Percentiles rank a stretch among this genome's conserved stretches.
Conservation (phyloP, 257 asterid genomes). For the Solanum medicagineum region DNA sequence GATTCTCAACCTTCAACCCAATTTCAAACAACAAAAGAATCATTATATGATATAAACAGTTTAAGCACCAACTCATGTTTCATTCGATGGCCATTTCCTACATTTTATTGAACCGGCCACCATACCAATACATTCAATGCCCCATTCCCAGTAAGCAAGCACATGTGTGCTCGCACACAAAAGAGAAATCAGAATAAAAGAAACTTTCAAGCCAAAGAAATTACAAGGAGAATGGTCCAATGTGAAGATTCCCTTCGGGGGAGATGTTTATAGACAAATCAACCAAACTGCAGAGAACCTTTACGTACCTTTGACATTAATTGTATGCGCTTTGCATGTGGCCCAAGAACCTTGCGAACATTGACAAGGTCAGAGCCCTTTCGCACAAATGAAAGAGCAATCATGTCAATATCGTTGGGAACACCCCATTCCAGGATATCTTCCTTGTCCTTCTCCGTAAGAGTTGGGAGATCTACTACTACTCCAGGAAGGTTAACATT, state of each 20-base stretch:
- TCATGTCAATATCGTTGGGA: conserved; percentile 78
- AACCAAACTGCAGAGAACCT: not conserved
- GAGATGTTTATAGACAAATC: not conserved
- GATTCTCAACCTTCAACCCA: conserved; percentile 65
- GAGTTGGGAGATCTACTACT: conserved; percentile 85
- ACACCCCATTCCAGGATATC: conserved; percentile 82
- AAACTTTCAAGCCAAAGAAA: not conserved
- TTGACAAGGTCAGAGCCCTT: conserved; percentile 84
- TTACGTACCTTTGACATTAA: conserved; percentile 63
- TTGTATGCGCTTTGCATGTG: conserved; percentile 59
- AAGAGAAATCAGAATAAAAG: not conserved
- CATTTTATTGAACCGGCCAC: not conserved
- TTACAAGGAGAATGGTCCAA: not conserved
- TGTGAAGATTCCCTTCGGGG: not conserved
- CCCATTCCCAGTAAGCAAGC: not conserved
- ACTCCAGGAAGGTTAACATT: conserved; percentile 85
- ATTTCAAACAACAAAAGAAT: not conserved
- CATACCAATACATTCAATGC: not conserved
- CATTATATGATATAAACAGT: not conserved
- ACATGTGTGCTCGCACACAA: not conserved
- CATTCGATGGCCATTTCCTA: not conserved
- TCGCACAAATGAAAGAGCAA: conserved; percentile 81
- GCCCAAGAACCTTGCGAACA: conserved; percentile 69
- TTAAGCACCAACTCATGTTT: not conserved
- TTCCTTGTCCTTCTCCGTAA: conserved; percentile 78